phyloP scores from a whole-genome alignment of 257 asterid genomes.

The Penstemon eatonii region DNA sequence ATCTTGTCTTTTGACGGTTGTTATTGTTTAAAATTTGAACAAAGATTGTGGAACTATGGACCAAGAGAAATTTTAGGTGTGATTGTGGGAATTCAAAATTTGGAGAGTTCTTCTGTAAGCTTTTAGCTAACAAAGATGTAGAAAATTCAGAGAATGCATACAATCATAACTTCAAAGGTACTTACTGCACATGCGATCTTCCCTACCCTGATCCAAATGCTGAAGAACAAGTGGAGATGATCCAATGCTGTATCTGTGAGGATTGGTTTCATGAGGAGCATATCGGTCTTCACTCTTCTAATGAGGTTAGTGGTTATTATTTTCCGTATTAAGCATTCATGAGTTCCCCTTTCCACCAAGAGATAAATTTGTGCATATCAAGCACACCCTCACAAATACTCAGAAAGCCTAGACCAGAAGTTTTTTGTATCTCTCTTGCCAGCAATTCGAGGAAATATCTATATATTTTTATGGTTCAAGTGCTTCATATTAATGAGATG shows the following conservation, averaged over 20 bases:
- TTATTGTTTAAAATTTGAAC: conserved; percentile 32
- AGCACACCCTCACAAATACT: not conserved
- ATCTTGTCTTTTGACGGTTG: conserved; percentile 18
- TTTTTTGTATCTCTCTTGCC: not conserved
- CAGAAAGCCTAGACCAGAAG: not conserved
- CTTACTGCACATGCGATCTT: conserved; percentile 89
- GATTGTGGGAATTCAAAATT: conserved; percentile 99
- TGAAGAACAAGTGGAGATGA: conserved; percentile 92
- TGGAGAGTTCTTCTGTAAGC: conserved; percentile 88
- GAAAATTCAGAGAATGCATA: conserved; percentile 67
- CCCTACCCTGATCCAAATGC: conserved; percentile 93
- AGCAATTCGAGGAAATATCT: too few species aligned
- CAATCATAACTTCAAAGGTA: conserved; percentile 91
- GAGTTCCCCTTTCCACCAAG: not conserved
- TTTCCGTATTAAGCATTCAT: conserved; percentile 15
- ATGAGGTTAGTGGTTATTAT: conserved; percentile 53
- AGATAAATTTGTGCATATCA: not conserved
- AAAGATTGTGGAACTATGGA: conserved; percentile 95
- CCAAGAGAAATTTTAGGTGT: conserved; percentile 91
- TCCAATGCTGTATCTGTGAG: conserved; percentile 93
- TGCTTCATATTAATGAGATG: not conserved
- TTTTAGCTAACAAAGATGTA: conserved; percentile 73
- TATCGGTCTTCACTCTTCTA: conserved; percentile 63
- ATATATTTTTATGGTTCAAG: not conserved
- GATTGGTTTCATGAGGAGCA: conserved; percentile 99